Base-by-base conservation (phyloP, 768 basidiomycete genomes). In the Grammothele lineata region DNA sequence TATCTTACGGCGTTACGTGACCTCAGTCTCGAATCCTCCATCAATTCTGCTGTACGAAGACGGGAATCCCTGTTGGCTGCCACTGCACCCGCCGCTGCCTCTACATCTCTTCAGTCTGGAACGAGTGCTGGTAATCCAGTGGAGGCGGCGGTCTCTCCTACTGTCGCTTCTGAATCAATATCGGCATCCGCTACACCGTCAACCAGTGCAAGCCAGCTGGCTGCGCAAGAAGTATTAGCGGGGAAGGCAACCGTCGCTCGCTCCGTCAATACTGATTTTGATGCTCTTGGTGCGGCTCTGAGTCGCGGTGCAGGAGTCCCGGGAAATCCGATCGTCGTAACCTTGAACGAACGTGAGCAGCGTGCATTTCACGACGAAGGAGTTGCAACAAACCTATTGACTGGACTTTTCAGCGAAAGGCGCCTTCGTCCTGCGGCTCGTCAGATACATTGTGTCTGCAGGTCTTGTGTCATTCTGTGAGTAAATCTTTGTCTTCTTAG, bases 301-400 rank as follows among this genome's bases (percentile, higher is more conserved):
- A 62, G 69, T 48, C 61, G 69, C 40, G 72, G 70, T 15, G 70
- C 69, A 10, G 76, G 74, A 21, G 68, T 70, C 17, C 70, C 62
- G 25, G 64, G 64, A 0, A 77, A 77, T 49, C 92, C 92, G 5
- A 82, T 94, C 25, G 78, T 87, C 38, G 92, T 93, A 32, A 77
- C 88, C 21, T 77, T 93, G 54, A 81, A 82, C 51, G 89, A 92
- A 74, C 80, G 91, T 87, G 58, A 64, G 85, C 74, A 30, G 8
- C 27, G 8, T 30, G 27, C 27, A 7, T 14, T 30, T 30, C 27
- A 30, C n/a, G n/a, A 4, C 27, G 35, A 15, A 18, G 0, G 5
- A 24, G 11, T 18, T 18, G 5, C 23, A 21, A 37, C 32, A 15
- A n/a, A 38, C 45, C 42, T 25, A 61, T 35, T 36, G 26, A 33